Evolutionary conservation across 179 eudicot genomes (phyloP).

Genomic region (Beta corolliflora): DNA sequence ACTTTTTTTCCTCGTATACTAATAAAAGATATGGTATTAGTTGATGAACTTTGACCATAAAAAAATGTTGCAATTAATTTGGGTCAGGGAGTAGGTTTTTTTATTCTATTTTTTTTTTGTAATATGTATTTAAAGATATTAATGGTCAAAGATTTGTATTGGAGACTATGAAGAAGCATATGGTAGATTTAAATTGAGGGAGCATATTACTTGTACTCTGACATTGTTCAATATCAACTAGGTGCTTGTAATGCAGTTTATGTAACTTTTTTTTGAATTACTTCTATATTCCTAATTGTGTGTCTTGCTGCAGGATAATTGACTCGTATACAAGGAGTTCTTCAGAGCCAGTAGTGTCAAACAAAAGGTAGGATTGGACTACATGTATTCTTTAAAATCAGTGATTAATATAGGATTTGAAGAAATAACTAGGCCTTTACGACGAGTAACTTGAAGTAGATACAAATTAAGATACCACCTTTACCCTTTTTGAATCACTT

Average conservation of each 20-base stretch:
- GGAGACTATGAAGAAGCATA: no score
- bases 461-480: background rate
- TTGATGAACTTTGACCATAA: no score
- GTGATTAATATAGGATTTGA: background rate
- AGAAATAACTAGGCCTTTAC: background rate
- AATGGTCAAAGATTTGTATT: no score
- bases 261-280: background rate
- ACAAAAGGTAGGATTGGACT: slow-evolving; percentile 46
- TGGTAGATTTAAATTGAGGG: no score
- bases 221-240: background rate
- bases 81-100: no score
- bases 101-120: no score
- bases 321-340: slow-evolving; percentile 58
- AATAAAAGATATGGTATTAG: no score
- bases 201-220: background rate
- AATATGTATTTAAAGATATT: no score
- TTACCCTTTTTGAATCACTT: background rate
- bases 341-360: slow-evolving; percentile 39
- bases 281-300: background rate
- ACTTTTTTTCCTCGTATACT: no score
- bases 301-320: slow-evolving; percentile 56
- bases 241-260: background rate
- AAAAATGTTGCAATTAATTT: no score
- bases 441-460: background rate
- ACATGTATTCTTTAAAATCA: background rate